phyloP scores from a whole-genome alignment of 2,329 filamentous ascomycete species.

The Verticillium dahliae region DNA sequence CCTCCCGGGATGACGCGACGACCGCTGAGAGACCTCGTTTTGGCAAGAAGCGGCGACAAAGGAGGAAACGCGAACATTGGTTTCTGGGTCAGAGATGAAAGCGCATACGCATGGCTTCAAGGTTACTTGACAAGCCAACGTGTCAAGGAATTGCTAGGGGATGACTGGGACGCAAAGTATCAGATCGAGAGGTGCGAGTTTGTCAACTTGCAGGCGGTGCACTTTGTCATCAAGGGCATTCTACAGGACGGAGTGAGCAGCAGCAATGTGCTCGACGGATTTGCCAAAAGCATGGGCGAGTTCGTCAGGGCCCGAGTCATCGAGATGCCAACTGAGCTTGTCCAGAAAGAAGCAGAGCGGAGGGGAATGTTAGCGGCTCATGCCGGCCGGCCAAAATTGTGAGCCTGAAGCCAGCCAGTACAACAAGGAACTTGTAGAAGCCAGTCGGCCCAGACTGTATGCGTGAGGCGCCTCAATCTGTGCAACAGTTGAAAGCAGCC shows the following conservation, averaged over 20 bases:
- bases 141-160: slow-evolving; percentile 31
- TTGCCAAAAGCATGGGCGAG: slow-evolving; percentile 47
- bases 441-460: no score
- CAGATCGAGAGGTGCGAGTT: slow-evolving; percentile 39
- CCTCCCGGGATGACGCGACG: slow-evolving; percentile 6
- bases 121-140: slow-evolving; percentile 27
- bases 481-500: no score
- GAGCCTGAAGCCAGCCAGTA: not conserved
- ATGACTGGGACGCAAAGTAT: slow-evolving; percentile 33
- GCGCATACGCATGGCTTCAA: slow-evolving; percentile 33
- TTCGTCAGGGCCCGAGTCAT: slow-evolving; percentile 29
- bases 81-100: slow-evolving; percentile 26
- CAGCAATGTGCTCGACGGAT: slow-evolving; percentile 36
- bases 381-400: slow-evolving; percentile 2
- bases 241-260: slow-evolving; percentile 37
- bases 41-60: slow-evolving; percentile 25
- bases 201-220: slow-evolving; percentile 29
- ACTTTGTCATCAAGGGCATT: slow-evolving; percentile 39
- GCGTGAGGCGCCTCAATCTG: no score
- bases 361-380: slow-evolving; percentile 1
- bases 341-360: slow-evolving; percentile 13
- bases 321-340: slow-evolving; percentile 18
- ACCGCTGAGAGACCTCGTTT: slow-evolving; percentile 22
- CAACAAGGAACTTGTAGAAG: no score
- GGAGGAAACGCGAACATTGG: slow-evolving; percentile 26